phyloP scores from a whole-genome alignment of 805 yeast genomes.

The Grigorovia yakushimaensis region DNA sequence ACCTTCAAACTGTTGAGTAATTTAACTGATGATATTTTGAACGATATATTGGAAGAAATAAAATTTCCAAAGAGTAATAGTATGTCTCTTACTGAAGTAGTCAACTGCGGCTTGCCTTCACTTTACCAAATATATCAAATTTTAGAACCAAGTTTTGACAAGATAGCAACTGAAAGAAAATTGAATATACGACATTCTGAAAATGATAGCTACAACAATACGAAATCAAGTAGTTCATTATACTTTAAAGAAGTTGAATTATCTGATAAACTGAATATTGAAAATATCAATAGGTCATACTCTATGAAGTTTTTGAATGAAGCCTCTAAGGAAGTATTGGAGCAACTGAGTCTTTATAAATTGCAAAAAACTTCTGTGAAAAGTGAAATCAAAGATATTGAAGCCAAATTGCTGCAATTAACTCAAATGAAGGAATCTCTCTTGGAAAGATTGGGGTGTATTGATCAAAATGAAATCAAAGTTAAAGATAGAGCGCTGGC shows the following conservation, averaged over 20 bases:
- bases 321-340: conserved; percentile 33
- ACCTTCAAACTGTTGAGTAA: conserved; percentile 40
- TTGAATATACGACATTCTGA: not conserved
- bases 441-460: conserved; percentile 41
- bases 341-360: conserved; percentile 43
- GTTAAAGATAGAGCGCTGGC: conserved; percentile 37
- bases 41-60: conserved; percentile 28
- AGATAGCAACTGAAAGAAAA: not conserved
- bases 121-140: conserved; percentile 65
- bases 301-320: conserved; percentile 32
- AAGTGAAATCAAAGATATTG: conserved; percentile 53
- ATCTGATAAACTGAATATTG: conserved; percentile 2
- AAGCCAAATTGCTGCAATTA: conserved; percentile 40
- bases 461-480: conserved; percentile 44
- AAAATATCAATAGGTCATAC: conserved; percentile 18
- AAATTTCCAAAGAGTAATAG: not conserved
- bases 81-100: conserved; percentile 1
- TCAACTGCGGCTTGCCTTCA: conserved; percentile 35
- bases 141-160: conserved; percentile 36
- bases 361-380: conserved; percentile 57
- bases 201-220: not conserved
- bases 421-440: conserved; percentile 37
- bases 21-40: conserved; percentile 51
- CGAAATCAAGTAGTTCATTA: not conserved
- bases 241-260: not conserved